Conservation (phyloP, 2,329 filamentous ascomycete species). For the Helotiales sp. region DNA sequence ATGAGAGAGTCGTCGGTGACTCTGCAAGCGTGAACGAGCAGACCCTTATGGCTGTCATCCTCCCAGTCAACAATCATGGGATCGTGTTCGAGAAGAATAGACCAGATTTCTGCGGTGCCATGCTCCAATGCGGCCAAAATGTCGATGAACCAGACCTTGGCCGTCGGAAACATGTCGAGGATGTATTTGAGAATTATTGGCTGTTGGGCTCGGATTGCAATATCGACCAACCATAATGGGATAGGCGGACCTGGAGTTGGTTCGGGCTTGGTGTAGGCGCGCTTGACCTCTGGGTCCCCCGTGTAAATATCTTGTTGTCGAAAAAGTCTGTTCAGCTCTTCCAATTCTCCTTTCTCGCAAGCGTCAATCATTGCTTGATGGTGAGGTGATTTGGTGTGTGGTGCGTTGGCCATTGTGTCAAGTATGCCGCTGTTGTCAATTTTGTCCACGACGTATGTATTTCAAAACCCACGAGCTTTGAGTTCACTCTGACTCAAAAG, state of each 20-base stretch:
- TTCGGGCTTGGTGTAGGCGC: background rate
- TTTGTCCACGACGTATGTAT: no score
- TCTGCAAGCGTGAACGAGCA: no score
- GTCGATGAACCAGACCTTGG: background rate
- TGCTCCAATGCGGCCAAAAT: background rate
- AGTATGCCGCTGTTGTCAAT: no score
- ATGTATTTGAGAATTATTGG: background rate
- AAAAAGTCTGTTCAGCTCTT: background rate
- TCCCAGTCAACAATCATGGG: background rate
- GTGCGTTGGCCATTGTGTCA: no score
- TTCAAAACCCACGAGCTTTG: no score
- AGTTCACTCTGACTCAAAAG: no score
- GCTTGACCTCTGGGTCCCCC: background rate
- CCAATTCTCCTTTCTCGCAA: background rate
- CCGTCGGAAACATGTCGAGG: background rate
- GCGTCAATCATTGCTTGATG: background rate
- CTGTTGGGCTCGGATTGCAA: background rate
- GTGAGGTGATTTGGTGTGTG: no score
- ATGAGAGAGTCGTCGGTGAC: no score
- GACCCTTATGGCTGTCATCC: background rate
- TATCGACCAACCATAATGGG: background rate
- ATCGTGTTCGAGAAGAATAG: background rate
- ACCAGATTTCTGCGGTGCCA: background rate
- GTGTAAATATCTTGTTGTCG: background rate
- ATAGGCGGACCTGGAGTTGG: background rate